Evolutionary conservation across 2,329 filamentous ascomycete genomes (phyloP).

Genomic region (Microcera coccophila): DNA sequence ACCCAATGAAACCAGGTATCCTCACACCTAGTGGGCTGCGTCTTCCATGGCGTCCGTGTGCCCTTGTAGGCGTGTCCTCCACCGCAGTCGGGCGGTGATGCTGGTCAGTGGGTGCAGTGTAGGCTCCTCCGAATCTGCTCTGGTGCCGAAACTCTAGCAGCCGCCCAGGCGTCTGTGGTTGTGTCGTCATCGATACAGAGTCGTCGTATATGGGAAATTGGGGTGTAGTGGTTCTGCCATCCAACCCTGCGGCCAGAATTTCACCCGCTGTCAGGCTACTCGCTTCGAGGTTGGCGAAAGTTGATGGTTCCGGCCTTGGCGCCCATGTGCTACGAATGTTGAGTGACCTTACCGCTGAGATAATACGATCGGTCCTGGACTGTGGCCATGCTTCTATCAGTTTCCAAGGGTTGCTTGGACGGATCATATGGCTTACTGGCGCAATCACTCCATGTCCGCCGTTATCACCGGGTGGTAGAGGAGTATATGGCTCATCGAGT

Average conservation of each 20-base stretch:
- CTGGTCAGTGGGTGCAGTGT: constrained; percentile 17
- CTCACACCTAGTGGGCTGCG: constrained; percentile 38
- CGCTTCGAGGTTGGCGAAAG: neutral
- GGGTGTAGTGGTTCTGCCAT: constrained; percentile 1
- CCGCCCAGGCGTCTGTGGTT: constrained; percentile 22
- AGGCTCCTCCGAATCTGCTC: constrained; percentile 20
- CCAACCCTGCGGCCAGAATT: constrained; percentile 3
- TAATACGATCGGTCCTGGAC: neutral
- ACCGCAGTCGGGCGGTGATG: constrained; percentile 6
- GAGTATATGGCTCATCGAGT: neutral
- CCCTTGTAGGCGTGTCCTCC: constrained; percentile 1
- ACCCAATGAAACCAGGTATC: constrained; percentile 42
- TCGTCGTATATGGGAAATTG: constrained; percentile 22
- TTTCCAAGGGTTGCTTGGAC: neutral
- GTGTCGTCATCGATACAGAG: constrained; percentile 9
- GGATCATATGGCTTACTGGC: neutral
- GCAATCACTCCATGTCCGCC: neutral
- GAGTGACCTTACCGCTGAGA: neutral
- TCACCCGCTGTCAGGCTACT: neutral
- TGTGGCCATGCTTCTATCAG: neutral
- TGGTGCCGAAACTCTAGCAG: constrained; percentile 23
- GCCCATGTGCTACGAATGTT: neutral
- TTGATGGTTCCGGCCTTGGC: neutral
- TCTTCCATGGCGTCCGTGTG: constrained; percentile 14
- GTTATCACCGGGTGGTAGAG: neutral